A percentile compares a stretch with the other conserved stretches of the same genome.
These are phyloP conservation scores for Pythium rhizo-oryzae DNA, from an alignment of 352 stramenopile species.

Conservation along the genomic window DNA sequence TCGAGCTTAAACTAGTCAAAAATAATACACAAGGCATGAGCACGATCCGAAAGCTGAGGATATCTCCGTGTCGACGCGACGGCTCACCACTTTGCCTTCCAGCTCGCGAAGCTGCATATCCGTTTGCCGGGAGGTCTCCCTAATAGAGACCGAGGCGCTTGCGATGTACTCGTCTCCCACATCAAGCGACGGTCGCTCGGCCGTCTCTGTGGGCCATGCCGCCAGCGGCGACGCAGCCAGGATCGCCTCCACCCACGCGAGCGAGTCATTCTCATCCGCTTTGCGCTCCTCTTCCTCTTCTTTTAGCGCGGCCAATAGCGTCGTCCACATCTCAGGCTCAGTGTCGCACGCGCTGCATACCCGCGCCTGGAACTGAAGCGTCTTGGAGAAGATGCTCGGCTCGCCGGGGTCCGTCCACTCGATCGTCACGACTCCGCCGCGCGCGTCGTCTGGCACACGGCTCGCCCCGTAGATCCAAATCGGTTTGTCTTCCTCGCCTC, in stretches of 20 bases:
- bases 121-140: background rate
- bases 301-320: constrained; percentile 8
- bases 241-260: constrained; percentile 5
- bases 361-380: constrained; percentile 37
- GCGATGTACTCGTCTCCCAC: too few relatives aligned
- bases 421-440: constrained; percentile 30
- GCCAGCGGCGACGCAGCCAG: constrained; percentile 14
- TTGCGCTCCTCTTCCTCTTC: constrained; percentile 21
- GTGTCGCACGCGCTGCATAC: constrained; percentile 29
- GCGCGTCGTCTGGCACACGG: constrained; percentile 19
- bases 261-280: background rate
- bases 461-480: constrained; percentile 38
- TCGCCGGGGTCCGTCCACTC: constrained; percentile 51
- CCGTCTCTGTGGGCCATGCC: background rate
- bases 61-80: constrained; percentile 7
- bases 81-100: constrained; percentile 48
- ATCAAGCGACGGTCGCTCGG: background rate
- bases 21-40: background rate
- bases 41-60: too few relatives aligned
- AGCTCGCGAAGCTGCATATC: constrained; percentile 34
- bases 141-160: background rate
- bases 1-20: constrained; percentile 35
- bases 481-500: background rate
- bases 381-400: constrained; percentile 49
- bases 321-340: background rate